These are phyloP conservation scores for Chloranthus sessilifolius DNA, from an alignment of 164 flowering plant genomes.

Conservation along the genomic window DNA sequence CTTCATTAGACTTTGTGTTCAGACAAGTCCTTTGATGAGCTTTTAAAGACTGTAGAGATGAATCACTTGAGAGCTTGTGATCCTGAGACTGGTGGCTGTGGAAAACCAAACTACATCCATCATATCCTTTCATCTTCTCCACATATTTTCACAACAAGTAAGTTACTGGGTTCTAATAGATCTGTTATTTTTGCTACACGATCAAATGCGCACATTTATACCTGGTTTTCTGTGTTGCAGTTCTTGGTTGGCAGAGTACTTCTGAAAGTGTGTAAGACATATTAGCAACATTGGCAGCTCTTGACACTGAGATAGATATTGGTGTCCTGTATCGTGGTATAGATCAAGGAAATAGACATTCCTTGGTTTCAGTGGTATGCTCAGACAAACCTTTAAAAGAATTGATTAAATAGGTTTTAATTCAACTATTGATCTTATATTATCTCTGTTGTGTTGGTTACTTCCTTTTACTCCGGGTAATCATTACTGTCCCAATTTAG, in stretches of 20 bases:
- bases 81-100: conserved; percentile 85
- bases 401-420: too few relatives aligned
- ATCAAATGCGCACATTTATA: background rate
- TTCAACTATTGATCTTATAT: too few relatives aligned
- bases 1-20: conserved; percentile 54
- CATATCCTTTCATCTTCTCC: conserved; percentile 77
- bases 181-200: conserved; percentile 1
- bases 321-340: conserved; percentile 82
- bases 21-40: conserved; percentile 71
- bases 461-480: too few relatives aligned
- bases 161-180: background rate
- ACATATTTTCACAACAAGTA: conserved; percentile 87
- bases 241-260: conserved; percentile 96
- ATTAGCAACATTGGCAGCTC: conserved; percentile 73
- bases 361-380: conserved; percentile 90
- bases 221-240: conserved; percentile 37
- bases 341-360: conserved; percentile 58
- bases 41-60: conserved; percentile 81
- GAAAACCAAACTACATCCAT: conserved; percentile 71
- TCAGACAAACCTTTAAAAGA: background rate
- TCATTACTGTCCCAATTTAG: too few relatives aligned
- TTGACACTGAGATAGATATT: conserved; percentile 71
- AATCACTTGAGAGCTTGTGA: conserved; percentile 93
- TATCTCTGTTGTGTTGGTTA: too few relatives aligned
- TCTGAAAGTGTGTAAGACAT: conserved; percentile 79